Evolutionary conservation across 2,329 filamentous ascomycete species (phyloP).

Genomic region (Sarocladium kiliense): DNA sequence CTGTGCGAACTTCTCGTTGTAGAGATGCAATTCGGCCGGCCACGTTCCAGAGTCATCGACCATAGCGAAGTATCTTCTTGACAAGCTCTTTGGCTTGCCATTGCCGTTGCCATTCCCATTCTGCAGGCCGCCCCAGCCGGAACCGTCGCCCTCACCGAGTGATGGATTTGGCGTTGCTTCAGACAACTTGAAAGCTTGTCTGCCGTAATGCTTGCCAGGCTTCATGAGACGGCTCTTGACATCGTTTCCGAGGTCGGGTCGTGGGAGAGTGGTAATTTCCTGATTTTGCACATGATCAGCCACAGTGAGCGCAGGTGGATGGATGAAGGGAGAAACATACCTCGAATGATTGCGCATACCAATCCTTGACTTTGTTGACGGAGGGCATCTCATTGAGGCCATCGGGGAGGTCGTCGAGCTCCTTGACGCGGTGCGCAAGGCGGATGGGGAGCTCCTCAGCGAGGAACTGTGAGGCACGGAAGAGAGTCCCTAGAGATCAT

Average conservation of each 20-base stretch:
- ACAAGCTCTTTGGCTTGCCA: slow-evolving; percentile 42
- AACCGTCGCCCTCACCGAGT: slow-evolving; percentile 68
- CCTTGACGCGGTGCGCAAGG: slow-evolving; percentile 91
- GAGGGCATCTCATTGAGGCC: slow-evolving; percentile 97
- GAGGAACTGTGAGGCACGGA: slow-evolving; percentile 95
- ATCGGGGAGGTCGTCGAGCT: slow-evolving; percentile 87
- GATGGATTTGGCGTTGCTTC: slow-evolving; percentile 89
- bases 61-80: slow-evolving; percentile 74
- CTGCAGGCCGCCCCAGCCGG: slow-evolving; percentile 46
- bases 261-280: slow-evolving; percentile 87
- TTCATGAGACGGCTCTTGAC: slow-evolving; percentile 74
- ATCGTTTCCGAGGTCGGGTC: slow-evolving; percentile 70
- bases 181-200: slow-evolving; percentile 62
- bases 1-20: slow-evolving; percentile 86
- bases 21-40: slow-evolving; percentile 90
- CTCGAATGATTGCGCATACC: slow-evolving; percentile 99
- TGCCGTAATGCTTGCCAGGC: slow-evolving; percentile 52
- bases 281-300: slow-evolving; percentile 28
- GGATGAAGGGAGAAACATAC: slow-evolving; percentile 37
- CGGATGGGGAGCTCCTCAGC: slow-evolving; percentile 97
- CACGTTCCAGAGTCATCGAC: slow-evolving; percentile 85
- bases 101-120: slow-evolving; percentile 22
- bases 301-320: background rate
- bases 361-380: slow-evolving; percentile 89
- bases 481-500: slow-evolving; percentile 70